Evolutionary conservation across 306 rosid species (phyloP).

Genomic region (Cucurbita pepo): DNA sequence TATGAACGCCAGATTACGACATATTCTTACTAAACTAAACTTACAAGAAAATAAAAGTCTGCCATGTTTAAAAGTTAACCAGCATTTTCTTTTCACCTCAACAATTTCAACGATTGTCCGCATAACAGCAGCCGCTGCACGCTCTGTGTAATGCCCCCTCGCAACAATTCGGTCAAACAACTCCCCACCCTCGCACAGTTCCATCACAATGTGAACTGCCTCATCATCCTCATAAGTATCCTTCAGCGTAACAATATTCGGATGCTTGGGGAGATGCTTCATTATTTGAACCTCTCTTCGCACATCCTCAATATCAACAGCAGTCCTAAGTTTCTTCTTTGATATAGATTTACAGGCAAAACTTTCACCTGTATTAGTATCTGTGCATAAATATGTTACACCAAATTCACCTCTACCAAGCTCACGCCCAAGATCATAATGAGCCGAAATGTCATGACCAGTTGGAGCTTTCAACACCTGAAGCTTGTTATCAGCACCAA

Average conservation of each 20-base stretch:
- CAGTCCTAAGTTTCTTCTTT: slow-evolving; percentile 46
- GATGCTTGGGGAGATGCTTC: slow-evolving; percentile 31
- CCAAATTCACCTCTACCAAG: slow-evolving; percentile 53
- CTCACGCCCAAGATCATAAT: slow-evolving; percentile 39
- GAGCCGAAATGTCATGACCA: slow-evolving; percentile 23
- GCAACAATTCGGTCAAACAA: slow-evolving; percentile 49
- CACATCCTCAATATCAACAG: slow-evolving; percentile 43
- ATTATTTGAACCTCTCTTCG: slow-evolving; percentile 44
- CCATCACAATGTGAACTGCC: slow-evolving; percentile 50
- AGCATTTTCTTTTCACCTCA: slow-evolving; percentile 15
- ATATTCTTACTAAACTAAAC: not conserved
- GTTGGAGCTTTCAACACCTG: slow-evolving; percentile 35
- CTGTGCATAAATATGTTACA: slow-evolving; percentile 35
- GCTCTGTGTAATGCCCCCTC: slow-evolving; percentile 47
- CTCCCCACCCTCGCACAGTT: slow-evolving; percentile 47
- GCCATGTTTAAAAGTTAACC: not conserved
- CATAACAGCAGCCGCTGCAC: slow-evolving; percentile 45
- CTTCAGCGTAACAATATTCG: slow-evolving; percentile 29
- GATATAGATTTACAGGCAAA: slow-evolving; percentile 51
- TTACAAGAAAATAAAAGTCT: not conserved
- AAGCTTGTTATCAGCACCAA: slow-evolving; percentile 21
- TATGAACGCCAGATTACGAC: not conserved
- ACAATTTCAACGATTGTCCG: slow-evolving; percentile 44
- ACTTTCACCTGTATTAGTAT: slow-evolving; percentile 16
- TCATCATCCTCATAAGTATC: slow-evolving; percentile 39